phyloP scores from a whole-genome alignment of 2,329 filamentous ascomycete species.

The Pseudogymnoascus destructans region DNA sequence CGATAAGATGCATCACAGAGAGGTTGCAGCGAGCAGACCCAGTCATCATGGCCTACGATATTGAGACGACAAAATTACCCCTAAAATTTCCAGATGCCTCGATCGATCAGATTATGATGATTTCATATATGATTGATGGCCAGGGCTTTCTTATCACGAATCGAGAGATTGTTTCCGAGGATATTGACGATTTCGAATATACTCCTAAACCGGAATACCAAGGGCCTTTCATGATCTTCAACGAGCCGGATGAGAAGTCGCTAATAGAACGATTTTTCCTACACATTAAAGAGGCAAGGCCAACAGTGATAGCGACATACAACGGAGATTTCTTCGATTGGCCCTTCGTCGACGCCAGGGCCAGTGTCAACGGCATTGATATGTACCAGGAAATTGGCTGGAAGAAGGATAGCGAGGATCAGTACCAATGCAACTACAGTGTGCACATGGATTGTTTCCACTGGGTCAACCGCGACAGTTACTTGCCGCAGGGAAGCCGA shows the following conservation, averaged over 20 bases:
- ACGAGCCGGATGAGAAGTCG: constrained; percentile 84
- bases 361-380: constrained; percentile 89
- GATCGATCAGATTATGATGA: constrained; percentile 98
- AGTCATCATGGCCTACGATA: constrained; percentile 98
- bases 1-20: constrained; percentile 74
- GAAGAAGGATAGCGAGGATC: constrained; percentile 86
- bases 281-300: constrained; percentile 86
- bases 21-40: constrained; percentile 84
- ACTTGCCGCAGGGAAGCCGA: constrained; percentile 91
- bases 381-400: constrained; percentile 99
- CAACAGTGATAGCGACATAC: constrained; percentile 98
- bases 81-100: constrained; percentile 93
- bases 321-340: constrained; percentile 99
- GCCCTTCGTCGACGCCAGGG: constrained; percentile 91
- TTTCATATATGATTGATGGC: constrained; percentile 99
- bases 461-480: constrained; percentile 98
- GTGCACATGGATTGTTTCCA: constrained; percentile 98
- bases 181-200: constrained; percentile 96
- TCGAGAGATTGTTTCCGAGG: constrained; percentile 91
- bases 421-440: constrained; percentile 91
- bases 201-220: constrained; percentile 94
- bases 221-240: constrained; percentile 94
- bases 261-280: constrained; percentile 85
- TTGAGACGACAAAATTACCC: constrained; percentile 90
- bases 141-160: constrained; percentile 98